Evolutionary conservation across 179 eudicot species (phyloP).

Genomic region (Patellifolia procumbens): DNA sequence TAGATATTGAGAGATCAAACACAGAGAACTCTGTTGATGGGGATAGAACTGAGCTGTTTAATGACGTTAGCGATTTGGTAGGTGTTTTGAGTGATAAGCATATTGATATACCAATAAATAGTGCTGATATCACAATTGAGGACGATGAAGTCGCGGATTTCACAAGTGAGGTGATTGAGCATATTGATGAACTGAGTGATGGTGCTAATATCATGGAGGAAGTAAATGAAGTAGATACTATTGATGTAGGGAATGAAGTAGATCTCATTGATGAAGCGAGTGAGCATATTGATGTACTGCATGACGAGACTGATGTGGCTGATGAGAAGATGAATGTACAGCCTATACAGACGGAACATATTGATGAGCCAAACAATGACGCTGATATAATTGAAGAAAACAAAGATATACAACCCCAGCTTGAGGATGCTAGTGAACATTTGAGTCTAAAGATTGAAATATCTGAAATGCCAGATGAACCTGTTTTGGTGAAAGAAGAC

Average conservation of each 20-base stretch:
- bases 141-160: slow-evolving; percentile 10
- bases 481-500: slow-evolving; percentile 40
- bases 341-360: slow-evolving; percentile 14
- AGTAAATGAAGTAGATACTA: slow-evolving; percentile 11
- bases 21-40: slow-evolving; percentile 28
- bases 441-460: slow-evolving; percentile 18
- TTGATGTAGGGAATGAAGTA: not conserved
- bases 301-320: not conserved
- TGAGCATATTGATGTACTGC: slow-evolving; percentile 1
- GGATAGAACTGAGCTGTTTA: slow-evolving; percentile 34
- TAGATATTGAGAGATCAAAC: slow-evolving; percentile 23
- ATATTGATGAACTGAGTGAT: slow-evolving; percentile 20
- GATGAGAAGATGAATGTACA: not conserved
- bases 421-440: slow-evolving; percentile 35
- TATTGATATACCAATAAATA: slow-evolving; percentile 22
- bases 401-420: slow-evolving; percentile 18
- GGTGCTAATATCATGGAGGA: not conserved
- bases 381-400: slow-evolving; percentile 25
- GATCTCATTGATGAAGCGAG: slow-evolving; percentile 24
- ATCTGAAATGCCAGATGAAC: slow-evolving; percentile 29
- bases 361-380: slow-evolving; percentile 29
- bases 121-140: not conserved
- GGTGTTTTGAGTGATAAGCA: slow-evolving; percentile 21
- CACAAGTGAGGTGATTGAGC: slow-evolving; percentile 6
- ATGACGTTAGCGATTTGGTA: slow-evolving; percentile 9